Evolutionary conservation across 331 rosid genomes (phyloP).

Genomic region (Phaseolus coccineus): DNA sequence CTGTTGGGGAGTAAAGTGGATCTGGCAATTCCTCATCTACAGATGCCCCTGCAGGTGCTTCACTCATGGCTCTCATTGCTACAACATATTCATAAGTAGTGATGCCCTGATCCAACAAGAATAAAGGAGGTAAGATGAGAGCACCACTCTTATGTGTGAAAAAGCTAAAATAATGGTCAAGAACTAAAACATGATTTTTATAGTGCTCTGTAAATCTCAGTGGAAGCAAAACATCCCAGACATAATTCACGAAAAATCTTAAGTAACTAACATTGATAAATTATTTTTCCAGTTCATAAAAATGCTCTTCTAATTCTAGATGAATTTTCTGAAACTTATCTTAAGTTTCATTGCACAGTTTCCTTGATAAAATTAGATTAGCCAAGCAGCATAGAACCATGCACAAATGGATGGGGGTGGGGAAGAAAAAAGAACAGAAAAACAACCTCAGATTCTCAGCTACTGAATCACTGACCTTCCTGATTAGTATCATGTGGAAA

Average conservation of each 20-base stretch:
- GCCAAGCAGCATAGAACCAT: slow-evolving; percentile 34
- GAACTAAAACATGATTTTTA: slow-evolving; percentile 16
- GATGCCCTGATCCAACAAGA: slow-evolving; percentile 75
- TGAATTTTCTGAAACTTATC: slow-evolving; percentile 15
- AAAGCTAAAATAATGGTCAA: slow-evolving; percentile 32
- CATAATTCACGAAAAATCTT: neutral
- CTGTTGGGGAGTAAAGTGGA: slow-evolving; percentile 81
- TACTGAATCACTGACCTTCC: slow-evolving; percentile 82
- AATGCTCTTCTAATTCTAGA: slow-evolving; percentile 14
- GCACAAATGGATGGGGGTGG: slow-evolving; percentile 21
- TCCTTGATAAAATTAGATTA: slow-evolving; percentile 23
- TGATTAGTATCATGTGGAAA: slow-evolving; percentile 94
- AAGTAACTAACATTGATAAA: neutral
- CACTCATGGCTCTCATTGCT: slow-evolving; percentile 97
- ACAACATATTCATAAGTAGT: slow-evolving; percentile 96
- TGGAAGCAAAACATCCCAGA: slow-evolving; percentile 18
- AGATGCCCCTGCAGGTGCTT: slow-evolving; percentile 73
- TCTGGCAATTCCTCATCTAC: slow-evolving; percentile 76
- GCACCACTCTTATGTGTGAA: slow-evolving; percentile 29
- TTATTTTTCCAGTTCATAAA: slow-evolving; percentile 2
- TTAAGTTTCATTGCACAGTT: slow-evolving; percentile 21
- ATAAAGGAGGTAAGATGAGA: slow-evolving; percentile 32
- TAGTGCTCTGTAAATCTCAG: slow-evolving; percentile 32
- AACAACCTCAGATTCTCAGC: slow-evolving; percentile 54
- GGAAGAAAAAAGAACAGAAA: slow-evolving; percentile 43